Conservation (phyloP, 2,329 filamentous ascomycete species). For the Leptographium flavum region DNA sequence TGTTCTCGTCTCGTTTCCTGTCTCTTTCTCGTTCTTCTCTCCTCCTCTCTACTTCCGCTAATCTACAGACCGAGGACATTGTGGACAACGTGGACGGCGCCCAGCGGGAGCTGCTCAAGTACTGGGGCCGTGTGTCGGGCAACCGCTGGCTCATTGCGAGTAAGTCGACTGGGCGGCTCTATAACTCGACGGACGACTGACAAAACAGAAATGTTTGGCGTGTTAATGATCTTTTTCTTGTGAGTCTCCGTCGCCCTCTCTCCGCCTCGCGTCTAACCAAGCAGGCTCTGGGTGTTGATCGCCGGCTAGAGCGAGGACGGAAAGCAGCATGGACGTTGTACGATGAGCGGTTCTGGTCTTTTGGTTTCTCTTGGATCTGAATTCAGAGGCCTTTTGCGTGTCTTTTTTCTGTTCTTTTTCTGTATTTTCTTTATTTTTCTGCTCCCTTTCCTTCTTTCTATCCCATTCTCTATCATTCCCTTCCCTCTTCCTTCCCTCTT, state of each 20-base stretch:
- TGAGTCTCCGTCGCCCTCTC: conserved; percentile 19
- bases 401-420: background rate
- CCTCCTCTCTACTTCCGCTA: background rate
- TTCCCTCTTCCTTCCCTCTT: background rate
- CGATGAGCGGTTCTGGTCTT: conserved; percentile 7
- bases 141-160: conserved; percentile 88
- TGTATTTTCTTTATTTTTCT: background rate
- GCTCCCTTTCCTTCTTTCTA: conserved; percentile 1
- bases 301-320: conserved; percentile 27
- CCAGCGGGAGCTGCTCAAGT: conserved; percentile 88
- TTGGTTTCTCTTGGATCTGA: conserved; percentile 13
- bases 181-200: background rate
- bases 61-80: conserved; percentile 63
- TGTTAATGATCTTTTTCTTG: conserved; percentile 88
- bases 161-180: conserved; percentile 1
- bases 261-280: conserved; percentile 1
- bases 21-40: background rate
- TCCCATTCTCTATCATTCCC: background rate
- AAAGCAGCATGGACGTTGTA: background rate
- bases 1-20: background rate
- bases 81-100: conserved; percentile 98
- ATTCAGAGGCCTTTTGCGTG: too few relatives aligned
- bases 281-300: conserved; percentile 53
- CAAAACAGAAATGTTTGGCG: conserved; percentile 53
- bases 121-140: conserved; percentile 86